Percentiles rank a stretch among this genome's conserved stretches.
These are phyloP conservation scores for Cercospora beticola DNA, from an alignment of 2,329 filamentous ascomycete genomes.

Conservation along the genomic window DNA sequence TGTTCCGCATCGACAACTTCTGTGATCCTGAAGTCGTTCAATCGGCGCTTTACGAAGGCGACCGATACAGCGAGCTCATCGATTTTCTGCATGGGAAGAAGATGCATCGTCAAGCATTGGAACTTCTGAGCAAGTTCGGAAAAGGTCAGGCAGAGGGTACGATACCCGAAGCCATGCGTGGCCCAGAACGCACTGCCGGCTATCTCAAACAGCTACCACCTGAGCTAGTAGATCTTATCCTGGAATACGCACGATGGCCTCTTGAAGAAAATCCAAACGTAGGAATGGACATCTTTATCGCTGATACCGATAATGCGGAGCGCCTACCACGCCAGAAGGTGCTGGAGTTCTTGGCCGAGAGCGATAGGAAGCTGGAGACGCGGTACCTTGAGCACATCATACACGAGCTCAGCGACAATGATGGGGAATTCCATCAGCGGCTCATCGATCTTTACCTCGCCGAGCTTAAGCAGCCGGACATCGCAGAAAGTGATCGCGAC, in stretches of 20 bases:
- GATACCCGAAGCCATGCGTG: slow-evolving; percentile 62
- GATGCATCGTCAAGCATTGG: slow-evolving; percentile 81
- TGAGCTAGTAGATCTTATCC: slow-evolving; percentile 82
- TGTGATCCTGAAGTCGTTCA: slow-evolving; percentile 95
- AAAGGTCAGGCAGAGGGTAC: slow-evolving; percentile 50
- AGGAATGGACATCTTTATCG: slow-evolving; percentile 90
- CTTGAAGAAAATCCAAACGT: slow-evolving; percentile 68
- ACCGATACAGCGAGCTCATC: slow-evolving; percentile 89
- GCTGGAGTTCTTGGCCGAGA: slow-evolving; percentile 67
- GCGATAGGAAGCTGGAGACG: slow-evolving; percentile 71
- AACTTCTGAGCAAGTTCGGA: slow-evolving; percentile 79
- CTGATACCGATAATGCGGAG: slow-evolving; percentile 93
- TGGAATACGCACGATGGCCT: slow-evolving; percentile 91
- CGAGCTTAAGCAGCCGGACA: slow-evolving; percentile 44
- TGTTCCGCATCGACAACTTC: slow-evolving; percentile 96
- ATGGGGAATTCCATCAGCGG: slow-evolving; percentile 82
- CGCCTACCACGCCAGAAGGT: slow-evolving; percentile 76
- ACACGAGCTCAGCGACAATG: slow-evolving; percentile 77
- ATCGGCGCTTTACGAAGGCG: slow-evolving; percentile 83
- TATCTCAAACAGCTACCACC: slow-evolving; percentile 90
- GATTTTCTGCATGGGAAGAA: slow-evolving; percentile 97
- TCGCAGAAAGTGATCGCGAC: slow-evolving; percentile 38
- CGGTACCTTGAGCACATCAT: slow-evolving; percentile 90
- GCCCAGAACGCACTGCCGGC: slow-evolving; percentile 77
- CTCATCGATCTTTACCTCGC: slow-evolving; percentile 72